A percentile compares a stretch with the other conserved stretches of the same genome.
Conservation (phyloP, 2,329 filamentous ascomycete genomes). For the Paecilomyces dactylethromorphus region DNA sequence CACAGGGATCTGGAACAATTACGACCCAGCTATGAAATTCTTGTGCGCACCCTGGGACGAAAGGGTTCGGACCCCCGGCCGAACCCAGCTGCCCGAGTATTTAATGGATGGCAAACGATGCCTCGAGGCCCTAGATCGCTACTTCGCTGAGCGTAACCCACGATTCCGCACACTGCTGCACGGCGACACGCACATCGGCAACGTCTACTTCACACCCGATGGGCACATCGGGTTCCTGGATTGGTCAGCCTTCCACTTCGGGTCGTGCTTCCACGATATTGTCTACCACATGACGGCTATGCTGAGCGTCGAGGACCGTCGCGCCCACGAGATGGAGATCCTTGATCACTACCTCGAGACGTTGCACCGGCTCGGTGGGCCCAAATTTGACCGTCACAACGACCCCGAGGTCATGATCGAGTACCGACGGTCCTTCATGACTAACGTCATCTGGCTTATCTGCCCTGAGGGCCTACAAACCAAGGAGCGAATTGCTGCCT, state of each 20-base stretch:
- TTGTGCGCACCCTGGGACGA: background rate
- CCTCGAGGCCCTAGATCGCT: background rate
- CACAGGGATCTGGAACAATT: background rate
- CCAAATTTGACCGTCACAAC: background rate
- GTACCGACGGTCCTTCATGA: background rate
- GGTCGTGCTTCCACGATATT: conserved; percentile 1
- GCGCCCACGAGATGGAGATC: background rate
- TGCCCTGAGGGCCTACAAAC: background rate
- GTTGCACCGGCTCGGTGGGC: background rate
- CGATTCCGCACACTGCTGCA: background rate
- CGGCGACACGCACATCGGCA: background rate
- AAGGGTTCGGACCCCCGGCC: background rate
- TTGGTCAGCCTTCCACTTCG: background rate
- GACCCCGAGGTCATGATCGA: background rate
- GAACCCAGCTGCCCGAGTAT: background rate
- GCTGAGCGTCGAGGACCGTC: background rate
- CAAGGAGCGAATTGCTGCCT: background rate
- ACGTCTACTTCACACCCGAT: background rate
- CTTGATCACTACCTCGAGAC: background rate
- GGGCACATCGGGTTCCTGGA: background rate
- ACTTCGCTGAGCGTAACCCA: background rate
- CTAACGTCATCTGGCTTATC: background rate
- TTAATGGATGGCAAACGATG: background rate
- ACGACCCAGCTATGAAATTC: background rate
- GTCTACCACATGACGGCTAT: background rate